Evolutionary conservation across 1,139 yeast species (phyloP).

Genomic region (Martiniozyma asiatica): DNA sequence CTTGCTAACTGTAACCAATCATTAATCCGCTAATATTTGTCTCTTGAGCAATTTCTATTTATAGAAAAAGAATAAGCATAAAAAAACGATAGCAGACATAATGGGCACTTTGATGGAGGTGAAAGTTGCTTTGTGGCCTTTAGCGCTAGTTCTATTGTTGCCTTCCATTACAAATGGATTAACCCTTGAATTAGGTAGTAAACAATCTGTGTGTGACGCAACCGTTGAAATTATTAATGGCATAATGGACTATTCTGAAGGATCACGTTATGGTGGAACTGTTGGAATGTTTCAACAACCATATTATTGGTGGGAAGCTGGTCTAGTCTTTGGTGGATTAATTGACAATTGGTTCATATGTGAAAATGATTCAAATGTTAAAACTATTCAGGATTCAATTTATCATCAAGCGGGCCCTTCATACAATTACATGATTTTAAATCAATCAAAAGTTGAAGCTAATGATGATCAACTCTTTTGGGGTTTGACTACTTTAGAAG

Average conservation of each 20-base stretch:
- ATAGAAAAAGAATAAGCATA: no score
- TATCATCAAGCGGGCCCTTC: slow-evolving; percentile 67
- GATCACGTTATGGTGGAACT: slow-evolving; percentile 56
- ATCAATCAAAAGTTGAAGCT: slow-evolving; percentile 88
- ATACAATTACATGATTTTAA: slow-evolving; percentile 69
- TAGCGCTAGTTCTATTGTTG: no score
- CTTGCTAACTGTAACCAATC: no score
- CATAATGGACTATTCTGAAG: slow-evolving; percentile 74
- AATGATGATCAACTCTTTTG: slow-evolving; percentile 96
- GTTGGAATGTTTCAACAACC: slow-evolving; percentile 79
- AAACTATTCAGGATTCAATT: slow-evolving; percentile 49
- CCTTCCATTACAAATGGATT: no score
- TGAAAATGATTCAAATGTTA: slow-evolving; percentile 59
- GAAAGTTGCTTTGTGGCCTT: no score
- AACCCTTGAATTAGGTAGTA: slow-evolving; percentile 14
- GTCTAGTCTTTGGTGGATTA: slow-evolving; percentile 88
- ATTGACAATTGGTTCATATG: slow-evolving; percentile 66
- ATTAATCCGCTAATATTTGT: no score
- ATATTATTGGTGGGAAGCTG: slow-evolving; percentile 98
- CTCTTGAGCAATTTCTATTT: no score
- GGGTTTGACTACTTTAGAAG: slow-evolving; percentile 87
- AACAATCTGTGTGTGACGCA: slow-evolving; percentile 29
- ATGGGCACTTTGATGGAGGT: no score
- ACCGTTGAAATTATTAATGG: slow-evolving; percentile 52
- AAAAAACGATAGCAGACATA: no score